These are phyloP conservation scores for Penicillium coffeae DNA, from an alignment of 495 filamentous ascomycete species.

Conservation along the genomic window DNA sequence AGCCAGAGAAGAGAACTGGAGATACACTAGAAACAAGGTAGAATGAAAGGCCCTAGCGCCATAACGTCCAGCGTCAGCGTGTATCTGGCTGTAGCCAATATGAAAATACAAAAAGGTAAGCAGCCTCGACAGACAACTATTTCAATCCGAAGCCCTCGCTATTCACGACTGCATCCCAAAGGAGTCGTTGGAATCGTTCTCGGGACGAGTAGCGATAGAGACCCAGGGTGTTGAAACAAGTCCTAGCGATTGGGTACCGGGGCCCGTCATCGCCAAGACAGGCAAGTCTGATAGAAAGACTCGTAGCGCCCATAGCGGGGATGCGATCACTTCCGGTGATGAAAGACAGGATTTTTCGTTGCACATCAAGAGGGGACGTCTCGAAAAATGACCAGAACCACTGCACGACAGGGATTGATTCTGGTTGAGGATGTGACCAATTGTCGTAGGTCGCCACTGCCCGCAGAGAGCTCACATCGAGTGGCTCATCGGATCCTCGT, in stretches of 20 bases:
- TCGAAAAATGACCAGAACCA: conserved; percentile 93
- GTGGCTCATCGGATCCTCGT: conserved; percentile 78
- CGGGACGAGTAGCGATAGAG: conserved; percentile 67
- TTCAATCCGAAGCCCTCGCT: conserved; percentile 95
- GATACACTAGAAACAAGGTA: background rate
- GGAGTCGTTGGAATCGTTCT: conserved; percentile 62
- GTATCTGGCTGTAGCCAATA: no score
- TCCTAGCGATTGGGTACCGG: conserved; percentile 81
- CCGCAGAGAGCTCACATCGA: conserved; percentile 73
- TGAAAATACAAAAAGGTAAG: no score
- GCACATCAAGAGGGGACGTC: conserved; percentile 57
- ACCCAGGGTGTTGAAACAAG: conserved; percentile 84
- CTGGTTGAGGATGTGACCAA: conserved; percentile 53
- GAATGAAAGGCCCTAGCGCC: background rate
- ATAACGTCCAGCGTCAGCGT: conserved; percentile 6
- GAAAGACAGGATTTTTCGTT: conserved; percentile 78
- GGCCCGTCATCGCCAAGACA: conserved; percentile 71
- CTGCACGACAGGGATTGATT: conserved; percentile 60
- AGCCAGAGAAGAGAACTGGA: background rate
- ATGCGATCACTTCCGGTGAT: conserved; percentile 94
- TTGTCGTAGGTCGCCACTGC: conserved; percentile 81
- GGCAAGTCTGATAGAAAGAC: conserved; percentile 67
- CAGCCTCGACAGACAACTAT: conserved; percentile 27
- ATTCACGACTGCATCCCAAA: conserved; percentile 84
- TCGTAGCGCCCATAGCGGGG: conserved; percentile 85